phyloP scores from a whole-genome alignment of 2,329 filamentous ascomycete species.

The Cercospora sesami region DNA sequence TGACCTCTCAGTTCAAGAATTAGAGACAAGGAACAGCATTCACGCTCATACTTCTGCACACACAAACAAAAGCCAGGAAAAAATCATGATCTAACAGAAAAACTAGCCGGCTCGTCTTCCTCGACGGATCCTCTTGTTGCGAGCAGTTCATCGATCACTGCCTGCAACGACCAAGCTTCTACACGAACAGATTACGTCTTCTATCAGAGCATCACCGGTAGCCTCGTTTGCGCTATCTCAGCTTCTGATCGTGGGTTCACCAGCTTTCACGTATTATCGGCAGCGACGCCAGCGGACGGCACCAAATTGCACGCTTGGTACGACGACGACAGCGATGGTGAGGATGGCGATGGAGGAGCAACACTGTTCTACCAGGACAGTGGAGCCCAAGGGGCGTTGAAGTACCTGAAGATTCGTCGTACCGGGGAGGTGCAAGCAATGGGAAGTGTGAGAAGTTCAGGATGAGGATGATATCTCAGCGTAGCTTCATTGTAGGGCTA shows the following conservation, averaged over 20 bases:
- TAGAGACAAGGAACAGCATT: not conserved
- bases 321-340: not conserved
- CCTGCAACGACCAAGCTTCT: not conserved
- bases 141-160: not conserved
- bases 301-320: not conserved
- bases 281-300: not conserved
- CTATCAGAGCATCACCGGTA: not conserved
- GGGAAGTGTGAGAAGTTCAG: not conserved
- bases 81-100: not conserved
- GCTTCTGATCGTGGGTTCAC: not conserved
- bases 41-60: not conserved
- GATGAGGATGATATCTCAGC: not conserved
- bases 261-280: not conserved
- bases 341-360: not conserved
- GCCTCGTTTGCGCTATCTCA: not conserved
- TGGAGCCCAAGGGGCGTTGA: not conserved
- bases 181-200: not conserved
- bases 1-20: not conserved
- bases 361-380: not conserved
- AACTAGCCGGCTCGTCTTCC: not conserved
- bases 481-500: not conserved
- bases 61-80: not conserved
- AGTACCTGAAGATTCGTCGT: not conserved
- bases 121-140: not conserved
- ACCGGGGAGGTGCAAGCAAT: not conserved